Percentiles rank a stretch among this genome's conserved stretches.
These are phyloP conservation scores for Juglanconis oblonga DNA, from an alignment of 2,329 filamentous ascomycete genomes.

Conservation along the genomic window DNA sequence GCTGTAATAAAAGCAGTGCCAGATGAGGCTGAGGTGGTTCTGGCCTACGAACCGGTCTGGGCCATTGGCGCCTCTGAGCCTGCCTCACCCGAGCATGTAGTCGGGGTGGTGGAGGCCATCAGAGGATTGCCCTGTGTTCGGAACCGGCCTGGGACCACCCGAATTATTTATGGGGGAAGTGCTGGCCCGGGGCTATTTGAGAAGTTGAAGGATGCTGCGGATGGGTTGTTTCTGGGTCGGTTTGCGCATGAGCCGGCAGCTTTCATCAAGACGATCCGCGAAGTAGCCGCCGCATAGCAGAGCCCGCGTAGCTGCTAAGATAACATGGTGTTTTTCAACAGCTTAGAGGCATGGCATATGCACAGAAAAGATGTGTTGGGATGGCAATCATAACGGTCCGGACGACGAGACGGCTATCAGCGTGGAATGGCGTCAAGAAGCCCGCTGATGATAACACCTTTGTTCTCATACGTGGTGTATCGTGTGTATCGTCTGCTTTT, in stretches of 20 bases:
- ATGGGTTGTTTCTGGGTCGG: constrained; percentile 77
- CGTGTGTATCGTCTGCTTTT: neutral
- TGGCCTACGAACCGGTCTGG: constrained; percentile 89
- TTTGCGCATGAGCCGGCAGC: constrained; percentile 76
- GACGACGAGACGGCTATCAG: neutral
- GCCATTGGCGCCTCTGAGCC: constrained; percentile 75
- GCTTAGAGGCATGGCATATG: too few relatives aligned
- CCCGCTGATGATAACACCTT: neutral
- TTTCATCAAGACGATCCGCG: constrained; percentile 68
- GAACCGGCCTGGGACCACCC: constrained; percentile 52
- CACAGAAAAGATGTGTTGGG: too few relatives aligned
- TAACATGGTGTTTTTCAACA: too few relatives aligned
- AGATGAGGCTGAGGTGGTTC: constrained; percentile 63
- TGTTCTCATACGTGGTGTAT: neutral
- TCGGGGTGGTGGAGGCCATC: constrained; percentile 65
- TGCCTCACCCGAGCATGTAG: constrained; percentile 69
- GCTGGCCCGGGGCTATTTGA: constrained; percentile 76
- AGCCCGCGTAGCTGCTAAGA: neutral
- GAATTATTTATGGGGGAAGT: constrained; percentile 79
- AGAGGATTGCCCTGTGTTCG: constrained; percentile 50
- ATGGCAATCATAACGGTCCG: too few relatives aligned
- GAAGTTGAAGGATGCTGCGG: constrained; percentile 64
- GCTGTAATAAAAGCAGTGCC: constrained; percentile 61
- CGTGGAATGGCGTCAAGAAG: neutral
- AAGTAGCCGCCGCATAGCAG: constrained; percentile 54